phyloP scores from a whole-genome alignment of 2,329 filamentous ascomycete species.

The Venturia pyrina region DNA sequence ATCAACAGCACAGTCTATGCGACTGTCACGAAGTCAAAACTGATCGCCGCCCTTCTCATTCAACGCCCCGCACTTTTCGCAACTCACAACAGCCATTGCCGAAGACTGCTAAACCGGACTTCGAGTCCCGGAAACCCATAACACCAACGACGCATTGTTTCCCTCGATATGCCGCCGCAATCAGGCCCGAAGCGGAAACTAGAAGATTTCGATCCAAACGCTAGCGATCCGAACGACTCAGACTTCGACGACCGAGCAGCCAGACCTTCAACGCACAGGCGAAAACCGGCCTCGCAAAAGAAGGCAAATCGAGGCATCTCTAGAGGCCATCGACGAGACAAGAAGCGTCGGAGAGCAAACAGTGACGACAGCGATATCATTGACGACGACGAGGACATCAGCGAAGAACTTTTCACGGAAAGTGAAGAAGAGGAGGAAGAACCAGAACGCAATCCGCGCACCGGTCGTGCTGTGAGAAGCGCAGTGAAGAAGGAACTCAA shows the following conservation, averaged over 20 bases:
- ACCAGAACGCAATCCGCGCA: constrained; percentile 31
- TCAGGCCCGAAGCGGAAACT: constrained; percentile 10
- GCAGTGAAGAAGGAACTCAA: constrained; percentile 44
- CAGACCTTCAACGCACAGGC: constrained; percentile 13
- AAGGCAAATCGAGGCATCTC: constrained; percentile 16
- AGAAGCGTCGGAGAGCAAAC: constrained; percentile 25
- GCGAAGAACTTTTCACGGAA: constrained; percentile 9
- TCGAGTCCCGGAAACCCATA: not conserved
- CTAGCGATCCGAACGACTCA: constrained; percentile 27
- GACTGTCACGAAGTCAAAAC: not conserved
- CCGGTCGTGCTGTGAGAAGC: constrained; percentile 45
- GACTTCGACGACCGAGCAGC: constrained; percentile 22
- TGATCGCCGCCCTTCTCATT: not conserved
- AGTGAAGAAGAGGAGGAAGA: constrained; percentile 11
- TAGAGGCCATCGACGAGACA: constrained; percentile 14
- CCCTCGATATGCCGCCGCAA: not conserved
- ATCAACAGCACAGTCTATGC: not conserved
- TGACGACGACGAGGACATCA: constrained; percentile 16
- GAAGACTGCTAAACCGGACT: not conserved
- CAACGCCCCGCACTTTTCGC: not conserved
- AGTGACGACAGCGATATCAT: constrained; percentile 26
- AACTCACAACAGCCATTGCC: not conserved
- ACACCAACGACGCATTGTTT: not conserved
- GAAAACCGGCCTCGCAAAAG: constrained; percentile 13
- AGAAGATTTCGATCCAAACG: constrained; percentile 26